Percentiles rank a stretch among this genome's conserved stretches.
These are phyloP conservation scores for Backusella circina DNA, from an alignment of 192 early-diverging fungal genomes.

Conservation along the genomic window DNA sequence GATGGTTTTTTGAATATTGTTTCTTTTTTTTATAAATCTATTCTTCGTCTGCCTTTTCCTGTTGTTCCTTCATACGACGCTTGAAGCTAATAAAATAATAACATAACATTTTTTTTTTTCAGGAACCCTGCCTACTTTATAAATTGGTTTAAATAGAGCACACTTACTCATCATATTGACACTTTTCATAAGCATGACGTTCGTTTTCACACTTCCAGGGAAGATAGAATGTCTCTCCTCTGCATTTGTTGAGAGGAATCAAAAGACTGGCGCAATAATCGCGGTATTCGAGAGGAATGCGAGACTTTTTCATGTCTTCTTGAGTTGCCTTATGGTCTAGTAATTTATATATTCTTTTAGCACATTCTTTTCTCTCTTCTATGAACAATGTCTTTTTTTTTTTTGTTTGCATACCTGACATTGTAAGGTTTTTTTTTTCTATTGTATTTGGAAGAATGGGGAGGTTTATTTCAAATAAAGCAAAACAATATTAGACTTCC, in stretches of 20 bases:
- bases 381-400: not conserved
- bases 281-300: slow-evolving; percentile 82
- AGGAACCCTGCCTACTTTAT: not conserved
- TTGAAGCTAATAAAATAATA: slow-evolving; percentile 28
- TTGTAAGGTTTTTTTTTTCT: not conserved
- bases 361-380: not conserved
- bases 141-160: not conserved
- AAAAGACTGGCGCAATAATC: slow-evolving; percentile 94
- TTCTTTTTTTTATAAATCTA: slow-evolving; percentile 8
- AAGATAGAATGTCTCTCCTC: slow-evolving; percentile 76
- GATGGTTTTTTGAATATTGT: slow-evolving; percentile 1
- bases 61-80: slow-evolving; percentile 32
- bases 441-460: not conserved
- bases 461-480: not conserved
- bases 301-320: slow-evolving; percentile 79
- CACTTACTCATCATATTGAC: slow-evolving; percentile 90
- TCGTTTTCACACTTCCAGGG: slow-evolving; percentile 95
- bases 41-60: slow-evolving; percentile 29
- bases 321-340: slow-evolving; percentile 63
- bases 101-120: not conserved
- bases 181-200: slow-evolving; percentile 86
- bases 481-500: not conserved
- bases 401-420: not conserved
- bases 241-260: slow-evolving; percentile 89
- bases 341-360: not conserved